phyloP scores from a whole-genome alignment of 1,284 basidiomycete species.

The Ceratobasidium sp. region DNA sequence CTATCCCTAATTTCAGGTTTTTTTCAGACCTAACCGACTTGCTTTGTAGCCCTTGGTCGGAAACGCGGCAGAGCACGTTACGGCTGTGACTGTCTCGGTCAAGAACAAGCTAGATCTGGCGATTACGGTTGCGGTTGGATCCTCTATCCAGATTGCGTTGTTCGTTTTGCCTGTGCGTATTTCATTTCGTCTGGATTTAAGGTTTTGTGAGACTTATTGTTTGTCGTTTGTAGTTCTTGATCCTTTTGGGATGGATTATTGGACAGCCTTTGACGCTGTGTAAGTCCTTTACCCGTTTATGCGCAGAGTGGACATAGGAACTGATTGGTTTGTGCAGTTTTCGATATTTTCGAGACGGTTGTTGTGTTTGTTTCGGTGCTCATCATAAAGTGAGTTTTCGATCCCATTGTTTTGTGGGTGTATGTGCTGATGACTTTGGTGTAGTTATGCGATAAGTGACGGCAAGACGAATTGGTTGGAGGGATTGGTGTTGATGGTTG shows the following conservation, averaged over 20 bases:
- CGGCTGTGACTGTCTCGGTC: conserved; percentile 87
- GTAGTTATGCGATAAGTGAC: conserved; percentile 43
- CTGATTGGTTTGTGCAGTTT: conserved; percentile 52
- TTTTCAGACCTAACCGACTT: too few species aligned
- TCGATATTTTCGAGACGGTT: conserved; percentile 74
- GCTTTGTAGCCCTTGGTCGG: conserved; percentile 62
- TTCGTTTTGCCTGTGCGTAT: conserved; percentile 58
- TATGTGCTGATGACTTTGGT: conserved; percentile 40
- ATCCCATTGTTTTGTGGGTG: neutral
- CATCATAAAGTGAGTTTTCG: conserved; percentile 47
- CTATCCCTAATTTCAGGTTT: neutral
- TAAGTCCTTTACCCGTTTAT: neutral
- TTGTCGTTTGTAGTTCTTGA: conserved; percentile 46
- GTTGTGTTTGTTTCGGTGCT: conserved; percentile 60
- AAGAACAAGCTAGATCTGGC: conserved; percentile 65
- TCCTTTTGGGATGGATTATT: conserved; percentile 54
- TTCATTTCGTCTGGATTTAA: too few species aligned
- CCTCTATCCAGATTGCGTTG: conserved; percentile 90
- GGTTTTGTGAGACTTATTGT: conserved; percentile 8
- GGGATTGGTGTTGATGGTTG: conserved; percentile 77
- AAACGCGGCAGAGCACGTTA: conserved; percentile 89
- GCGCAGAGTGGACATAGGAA: neutral
- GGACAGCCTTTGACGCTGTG: conserved; percentile 60
- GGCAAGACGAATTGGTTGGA: conserved; percentile 48
- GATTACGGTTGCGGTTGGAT: conserved; percentile 73